Percentiles rank a stretch among this genome's conserved stretches.
Conservation (phyloP, 2,329 filamentous ascomycete species). For the Penicillium sp. region DNA sequence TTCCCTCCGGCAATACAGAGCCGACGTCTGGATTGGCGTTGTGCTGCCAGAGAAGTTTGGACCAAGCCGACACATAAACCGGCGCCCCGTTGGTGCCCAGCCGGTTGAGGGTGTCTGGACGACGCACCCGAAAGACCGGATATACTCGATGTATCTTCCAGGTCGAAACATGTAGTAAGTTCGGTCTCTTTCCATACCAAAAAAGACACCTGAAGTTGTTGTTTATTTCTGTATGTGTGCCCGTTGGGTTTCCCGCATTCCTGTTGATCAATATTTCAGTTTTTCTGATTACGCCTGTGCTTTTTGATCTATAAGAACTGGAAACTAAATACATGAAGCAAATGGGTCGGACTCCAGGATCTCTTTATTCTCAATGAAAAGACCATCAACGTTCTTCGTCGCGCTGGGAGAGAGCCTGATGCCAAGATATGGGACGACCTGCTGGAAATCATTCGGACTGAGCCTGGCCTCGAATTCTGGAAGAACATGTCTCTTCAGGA, state of each 20-base stretch:
- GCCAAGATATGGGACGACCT: conserved; percentile 5
- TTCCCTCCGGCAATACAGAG: background rate
- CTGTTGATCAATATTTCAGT: too few relatives aligned
- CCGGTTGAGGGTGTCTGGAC: conserved; percentile 2
- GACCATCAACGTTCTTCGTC: background rate
- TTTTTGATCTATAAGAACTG: background rate
- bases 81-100: conserved; percentile 7
- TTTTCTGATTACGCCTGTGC: background rate
- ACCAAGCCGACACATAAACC: background rate
- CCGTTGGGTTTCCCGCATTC: background rate
- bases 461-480: conserved; percentile 9
- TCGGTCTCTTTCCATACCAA: background rate
- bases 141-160: conserved; percentile 12
- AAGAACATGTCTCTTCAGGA: conserved; percentile 11
- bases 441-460: background rate
- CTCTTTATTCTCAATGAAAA: conserved; percentile 2
- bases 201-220: background rate
- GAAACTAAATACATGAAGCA: background rate
- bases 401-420: background rate
- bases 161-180: conserved; percentile 16
- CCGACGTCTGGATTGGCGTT: conserved; percentile 13
- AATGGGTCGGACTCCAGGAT: conserved; percentile 4
- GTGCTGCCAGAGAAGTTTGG: conserved; percentile 4
- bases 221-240: background rate
- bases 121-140: conserved; percentile 1